These are phyloP conservation scores for Hygrocybe punicea DNA, from an alignment of 768 basidiomycete genomes.

Conservation along the genomic window DNA sequence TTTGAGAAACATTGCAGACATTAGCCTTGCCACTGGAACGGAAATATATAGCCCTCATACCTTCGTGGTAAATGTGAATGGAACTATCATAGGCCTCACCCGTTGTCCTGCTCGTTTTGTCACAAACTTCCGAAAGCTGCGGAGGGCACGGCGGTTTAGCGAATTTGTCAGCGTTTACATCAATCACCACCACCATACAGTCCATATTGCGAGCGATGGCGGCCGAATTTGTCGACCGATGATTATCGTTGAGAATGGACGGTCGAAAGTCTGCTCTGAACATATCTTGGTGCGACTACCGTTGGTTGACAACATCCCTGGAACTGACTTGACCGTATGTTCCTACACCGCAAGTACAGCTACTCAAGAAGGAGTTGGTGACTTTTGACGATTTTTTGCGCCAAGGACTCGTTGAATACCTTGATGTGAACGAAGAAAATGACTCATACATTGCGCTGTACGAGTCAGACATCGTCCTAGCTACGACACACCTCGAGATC, in stretches of 20 bases:
- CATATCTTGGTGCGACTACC: constrained; percentile 65
- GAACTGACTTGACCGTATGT: constrained; percentile 2
- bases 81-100: constrained; percentile 90
- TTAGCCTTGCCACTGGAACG: constrained; percentile 84
- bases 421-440: constrained; percentile 99
- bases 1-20: constrained; percentile 51
- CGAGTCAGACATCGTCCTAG: constrained; percentile 75
- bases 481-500: constrained; percentile 95
- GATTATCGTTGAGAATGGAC: constrained; percentile 89
- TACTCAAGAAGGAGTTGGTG: constrained; percentile 72
- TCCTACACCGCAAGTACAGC: constrained; percentile 40
- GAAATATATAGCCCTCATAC: constrained; percentile 94
- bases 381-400: constrained; percentile 93
- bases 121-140: constrained; percentile 82
- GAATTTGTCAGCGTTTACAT: constrained; percentile 97
- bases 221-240: constrained; percentile 96
- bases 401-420: constrained; percentile 92
- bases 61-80: constrained; percentile 96
- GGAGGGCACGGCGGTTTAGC: constrained; percentile 86
- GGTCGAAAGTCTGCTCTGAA: constrained; percentile 70
- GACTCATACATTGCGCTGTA: constrained; percentile 95
- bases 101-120: constrained; percentile 84
- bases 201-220: constrained; percentile 95
- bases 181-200: constrained; percentile 90
- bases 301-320: constrained; percentile 1